phyloP scores from a whole-genome alignment of 441 rosid species.

The Melastoma candidum region DNA sequence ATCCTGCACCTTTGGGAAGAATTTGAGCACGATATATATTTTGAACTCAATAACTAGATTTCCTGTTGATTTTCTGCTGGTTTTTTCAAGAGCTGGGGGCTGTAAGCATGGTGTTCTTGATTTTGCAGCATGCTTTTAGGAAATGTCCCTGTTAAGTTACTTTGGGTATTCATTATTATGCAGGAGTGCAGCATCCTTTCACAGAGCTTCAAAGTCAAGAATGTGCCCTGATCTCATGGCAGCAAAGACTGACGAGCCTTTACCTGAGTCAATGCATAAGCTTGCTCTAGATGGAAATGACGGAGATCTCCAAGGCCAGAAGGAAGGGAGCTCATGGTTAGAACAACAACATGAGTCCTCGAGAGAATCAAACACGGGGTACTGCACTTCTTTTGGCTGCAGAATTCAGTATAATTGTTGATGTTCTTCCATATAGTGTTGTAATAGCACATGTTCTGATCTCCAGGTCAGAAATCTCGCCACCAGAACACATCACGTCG shows the following conservation, averaged over 20 bases:
- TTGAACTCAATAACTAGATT: slow-evolving; percentile 2
- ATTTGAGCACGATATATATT: neutral
- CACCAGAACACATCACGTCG: slow-evolving; percentile 24
- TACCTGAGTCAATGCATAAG: slow-evolving; percentile 20
- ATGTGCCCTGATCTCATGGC: slow-evolving; percentile 25
- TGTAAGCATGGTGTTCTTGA: too few species aligned
- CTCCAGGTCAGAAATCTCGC: slow-evolving; percentile 18
- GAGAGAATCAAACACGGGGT: slow-evolving; percentile 37
- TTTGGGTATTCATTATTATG: slow-evolving; percentile 7
- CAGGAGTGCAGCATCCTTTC: slow-evolving; percentile 71
- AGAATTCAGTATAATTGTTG: neutral
- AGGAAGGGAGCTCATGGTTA: slow-evolving; percentile 31
- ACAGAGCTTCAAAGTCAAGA: slow-evolving; percentile 41
- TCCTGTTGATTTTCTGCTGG: slow-evolving; percentile 1
- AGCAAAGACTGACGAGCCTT: slow-evolving; percentile 16
- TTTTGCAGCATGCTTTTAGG: neutral
- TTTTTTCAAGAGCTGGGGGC: neutral
- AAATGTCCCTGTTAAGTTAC: neutral
- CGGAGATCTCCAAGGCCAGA: slow-evolving; percentile 19
- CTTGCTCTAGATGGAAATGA: slow-evolving; percentile 25
- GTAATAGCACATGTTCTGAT: neutral
- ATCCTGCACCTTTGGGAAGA: slow-evolving; percentile 4
- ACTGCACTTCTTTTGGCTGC: slow-evolving; percentile 3
- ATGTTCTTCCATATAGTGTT: slow-evolving; percentile 4
- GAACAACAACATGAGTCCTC: slow-evolving; percentile 24